Percentiles rank a stretch among this genome's conserved stretches.
Conservation (phyloP, 352 stramenopile species). For the Pseudoperonospora humuli region DNA sequence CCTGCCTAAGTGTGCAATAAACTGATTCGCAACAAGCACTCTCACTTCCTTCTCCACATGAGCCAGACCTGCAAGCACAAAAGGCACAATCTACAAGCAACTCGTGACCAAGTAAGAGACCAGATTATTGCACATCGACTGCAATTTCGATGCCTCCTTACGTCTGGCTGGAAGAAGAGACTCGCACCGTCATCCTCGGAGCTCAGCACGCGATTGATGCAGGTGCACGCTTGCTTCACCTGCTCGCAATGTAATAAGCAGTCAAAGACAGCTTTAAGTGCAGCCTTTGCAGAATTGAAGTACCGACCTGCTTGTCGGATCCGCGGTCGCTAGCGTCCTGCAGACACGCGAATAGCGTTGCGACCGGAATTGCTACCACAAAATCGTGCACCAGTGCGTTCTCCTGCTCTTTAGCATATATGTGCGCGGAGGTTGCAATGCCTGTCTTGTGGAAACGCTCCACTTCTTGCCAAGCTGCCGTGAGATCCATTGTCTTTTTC, state of each 20-base stretch:
- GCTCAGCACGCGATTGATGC: slow-evolving; percentile 67
- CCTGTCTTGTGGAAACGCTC: slow-evolving; percentile 55
- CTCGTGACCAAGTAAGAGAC: not conserved
- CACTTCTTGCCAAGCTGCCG: slow-evolving; percentile 41
- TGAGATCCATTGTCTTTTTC: slow-evolving; percentile 30
- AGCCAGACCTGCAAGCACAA: slow-evolving; percentile 55
- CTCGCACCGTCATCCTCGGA: slow-evolving; percentile 36
- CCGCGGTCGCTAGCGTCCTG: slow-evolving; percentile 64
- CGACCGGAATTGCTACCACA: slow-evolving; percentile 52
- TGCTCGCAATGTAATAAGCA: slow-evolving; percentile 9
- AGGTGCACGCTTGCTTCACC: slow-evolving; percentile 66
- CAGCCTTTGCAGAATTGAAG: not conserved
- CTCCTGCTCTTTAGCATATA: slow-evolving; percentile 36
- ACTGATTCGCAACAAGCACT: slow-evolving; percentile 61
- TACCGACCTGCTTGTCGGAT: slow-evolving; percentile 50
- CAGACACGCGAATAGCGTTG: slow-evolving; percentile 61
- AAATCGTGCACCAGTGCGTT: slow-evolving; percentile 53
- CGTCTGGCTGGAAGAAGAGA: slow-evolving; percentile 72
- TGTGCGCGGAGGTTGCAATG: slow-evolving; percentile 40
- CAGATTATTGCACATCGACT: slow-evolving; percentile 1
- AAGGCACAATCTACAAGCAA: slow-evolving; percentile 49
- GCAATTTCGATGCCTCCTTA: slow-evolving; percentile 11
- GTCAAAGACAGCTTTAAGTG: not conserved
- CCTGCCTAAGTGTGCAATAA: slow-evolving; percentile 53
- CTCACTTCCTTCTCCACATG: slow-evolving; percentile 55